These are phyloP conservation scores for Penicillium janthinellum DNA, from an alignment of 2,329 filamentous ascomycete genomes.

Conservation along the genomic window DNA sequence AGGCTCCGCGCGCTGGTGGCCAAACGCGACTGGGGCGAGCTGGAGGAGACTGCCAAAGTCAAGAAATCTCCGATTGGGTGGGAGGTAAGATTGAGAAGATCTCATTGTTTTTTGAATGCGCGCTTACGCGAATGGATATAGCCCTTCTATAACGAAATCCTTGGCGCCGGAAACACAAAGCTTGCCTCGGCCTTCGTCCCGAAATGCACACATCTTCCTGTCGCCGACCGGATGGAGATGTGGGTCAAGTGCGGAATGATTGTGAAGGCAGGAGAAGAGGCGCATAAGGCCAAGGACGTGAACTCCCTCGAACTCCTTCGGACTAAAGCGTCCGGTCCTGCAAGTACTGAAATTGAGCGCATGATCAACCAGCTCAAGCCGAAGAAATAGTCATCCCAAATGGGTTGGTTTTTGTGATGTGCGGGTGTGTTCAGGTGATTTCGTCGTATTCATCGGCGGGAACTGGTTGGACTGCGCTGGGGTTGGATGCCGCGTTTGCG, in stretches of 20 bases:
- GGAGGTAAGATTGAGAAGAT: constrained; percentile 67
- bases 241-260: constrained; percentile 94
- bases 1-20: constrained; percentile 85
- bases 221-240: constrained; percentile 78
- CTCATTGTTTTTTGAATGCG: constrained; percentile 17
- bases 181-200: constrained; percentile 81
- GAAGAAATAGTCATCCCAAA: constrained; percentile 40
- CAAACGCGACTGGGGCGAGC: constrained; percentile 86
- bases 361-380: constrained; percentile 61
- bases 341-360: constrained; percentile 78
- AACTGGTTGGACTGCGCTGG: constrained; percentile 30
- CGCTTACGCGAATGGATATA: constrained; percentile 52
- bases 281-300: constrained; percentile 76
- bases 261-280: constrained; percentile 87
- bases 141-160: constrained; percentile 88
- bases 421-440: constrained; percentile 43
- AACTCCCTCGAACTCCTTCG: constrained; percentile 73
- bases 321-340: constrained; percentile 70
- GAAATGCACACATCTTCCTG: constrained; percentile 75
- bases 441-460: constrained; percentile 44
- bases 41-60: constrained; percentile 76
- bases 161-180: constrained; percentile 86
- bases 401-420: constrained; percentile 7
- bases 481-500: constrained; percentile 13
- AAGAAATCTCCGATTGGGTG: constrained; percentile 92